Evolutionary conservation across 495 filamentous ascomycete species (phyloP), one percentile per base, ranked within the genome.

Genomic region (Chaetomium fimeti): DNA sequence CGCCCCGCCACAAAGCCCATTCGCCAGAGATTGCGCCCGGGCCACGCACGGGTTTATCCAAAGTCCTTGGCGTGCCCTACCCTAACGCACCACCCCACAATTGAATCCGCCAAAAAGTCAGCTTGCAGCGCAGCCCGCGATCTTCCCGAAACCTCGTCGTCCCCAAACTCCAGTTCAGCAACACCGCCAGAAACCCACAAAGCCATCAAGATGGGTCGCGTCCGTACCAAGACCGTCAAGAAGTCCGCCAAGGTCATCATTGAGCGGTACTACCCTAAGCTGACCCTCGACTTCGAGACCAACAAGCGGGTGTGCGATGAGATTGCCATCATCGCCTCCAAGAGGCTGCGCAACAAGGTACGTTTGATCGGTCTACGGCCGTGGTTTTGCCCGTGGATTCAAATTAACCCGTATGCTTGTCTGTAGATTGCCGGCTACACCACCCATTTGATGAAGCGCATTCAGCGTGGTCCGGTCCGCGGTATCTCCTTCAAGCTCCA

Each of bases 401-500:
- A 9, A 27, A 24, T 67, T 74, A 57, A 74, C 51, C 43, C 1
- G 8, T 36, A 11, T 36, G 32, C 38, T 27, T n/a, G 12, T 25
- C 52, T n/a, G 42, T 72, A 94, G 92, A 97, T 98, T 84, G 94
- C 94, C 75, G 94, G 94, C 72, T 98, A 97, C 85, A 96, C 93
- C 71, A 98, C 93, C 65, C 91, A 93, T 76, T 78, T 92, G 78
- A 81, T 98, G 94, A 97, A 96, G 86, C 94, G 94, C 83, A 98
- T 98, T 77, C 93, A 97, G 83, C 92, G 94, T 79, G 94, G 94
- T 53, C 94, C 94, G 67, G 94, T 98, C 81, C 94, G 94, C 74
- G 94, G 94, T 86, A 98, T 98, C 83, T 98, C 95, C 79, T 98
- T 98, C 91, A 98, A 98, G 88, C 89, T 98, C 60, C 94, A 98